These are phyloP conservation scores for Potentilla sterilis DNA, from an alignment of 306 rosid genomes.

Conservation along the genomic window DNA sequence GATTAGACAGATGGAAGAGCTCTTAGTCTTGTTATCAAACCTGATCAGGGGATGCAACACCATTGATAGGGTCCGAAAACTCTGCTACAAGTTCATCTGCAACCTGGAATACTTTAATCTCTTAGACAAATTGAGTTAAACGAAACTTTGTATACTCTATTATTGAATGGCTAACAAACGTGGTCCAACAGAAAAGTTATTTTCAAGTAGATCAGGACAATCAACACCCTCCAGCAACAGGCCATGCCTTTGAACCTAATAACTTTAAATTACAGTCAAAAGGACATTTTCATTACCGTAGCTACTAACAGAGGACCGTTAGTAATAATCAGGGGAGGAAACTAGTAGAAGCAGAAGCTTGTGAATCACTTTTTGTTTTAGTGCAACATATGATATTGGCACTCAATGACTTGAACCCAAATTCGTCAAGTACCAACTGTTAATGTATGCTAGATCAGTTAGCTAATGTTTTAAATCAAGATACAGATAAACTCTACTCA, in stretches of 20 bases:
- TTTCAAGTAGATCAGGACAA: not conserved
- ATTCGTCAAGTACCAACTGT: not conserved
- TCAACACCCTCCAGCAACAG: not conserved
- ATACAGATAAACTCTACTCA: not conserved
- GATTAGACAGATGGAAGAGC: conserved; percentile 13
- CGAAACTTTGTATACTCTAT: not conserved
- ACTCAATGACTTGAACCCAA: not conserved
- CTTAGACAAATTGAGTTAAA: conserved; percentile 21
- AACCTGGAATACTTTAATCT: conserved; percentile 52
- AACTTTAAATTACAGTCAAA: not conserved
- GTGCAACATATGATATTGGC: not conserved
- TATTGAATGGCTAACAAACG: not conserved
- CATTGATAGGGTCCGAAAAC: conserved; percentile 68
- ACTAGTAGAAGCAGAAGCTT: not conserved
- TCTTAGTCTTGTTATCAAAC: conserved; percentile 34
- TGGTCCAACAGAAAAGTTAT: not conserved
- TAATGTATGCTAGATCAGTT: not conserved
- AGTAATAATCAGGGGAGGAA: not conserved
- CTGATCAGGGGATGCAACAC: conserved; percentile 84
- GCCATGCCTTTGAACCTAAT: not conserved
- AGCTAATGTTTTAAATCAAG: not conserved
- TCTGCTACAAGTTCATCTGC: conserved; percentile 99
- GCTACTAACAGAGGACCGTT: not conserved
- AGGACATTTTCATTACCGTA: not conserved
- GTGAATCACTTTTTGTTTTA: not conserved